Conservation (phyloP, 2,329 filamentous ascomycete genomes). For the Amauroascus verrucosus region DNA sequence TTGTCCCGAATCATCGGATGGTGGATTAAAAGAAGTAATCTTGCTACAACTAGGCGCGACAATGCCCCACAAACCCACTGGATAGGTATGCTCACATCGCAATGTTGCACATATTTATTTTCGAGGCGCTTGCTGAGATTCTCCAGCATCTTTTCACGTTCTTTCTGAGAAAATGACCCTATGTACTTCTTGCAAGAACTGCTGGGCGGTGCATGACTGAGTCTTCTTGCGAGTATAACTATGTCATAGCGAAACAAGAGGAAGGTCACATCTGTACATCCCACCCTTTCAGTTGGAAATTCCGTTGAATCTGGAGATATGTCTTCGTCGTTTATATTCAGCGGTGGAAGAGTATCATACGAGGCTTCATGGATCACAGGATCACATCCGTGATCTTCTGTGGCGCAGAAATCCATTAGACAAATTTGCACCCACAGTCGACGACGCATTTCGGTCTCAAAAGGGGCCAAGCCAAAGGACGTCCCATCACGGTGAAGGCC, state of each 20-base stretch:
- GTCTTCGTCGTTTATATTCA: conserved; percentile 46
- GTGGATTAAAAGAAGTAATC: conserved; percentile 67
- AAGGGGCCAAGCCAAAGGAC: conserved; percentile 38
- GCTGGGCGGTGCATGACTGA: conserved; percentile 30
- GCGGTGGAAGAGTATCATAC: conserved; percentile 41
- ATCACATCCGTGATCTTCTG: conserved; percentile 43
- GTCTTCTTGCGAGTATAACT: conserved; percentile 32
- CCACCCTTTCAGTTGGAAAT: conserved; percentile 39
- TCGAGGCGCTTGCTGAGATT: conserved; percentile 47
- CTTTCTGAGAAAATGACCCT: conserved; percentile 21
- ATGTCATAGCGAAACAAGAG: conserved; percentile 46
- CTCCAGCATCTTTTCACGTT: conserved; percentile 40
- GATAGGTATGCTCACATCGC: conserved; percentile 43
- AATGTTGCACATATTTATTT: conserved; percentile 45
- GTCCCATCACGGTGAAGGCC: conserved; percentile 45
- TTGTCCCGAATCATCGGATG: conserved; percentile 57
- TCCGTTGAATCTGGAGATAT: conserved; percentile 41
- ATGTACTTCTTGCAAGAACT: conserved; percentile 17
- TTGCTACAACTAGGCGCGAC: conserved; percentile 61
- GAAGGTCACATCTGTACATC: conserved; percentile 46
- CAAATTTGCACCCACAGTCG: conserved; percentile 44
- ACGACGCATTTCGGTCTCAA: conserved; percentile 45
- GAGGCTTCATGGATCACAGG: conserved; percentile 34
- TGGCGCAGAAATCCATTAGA: conserved; percentile 39
- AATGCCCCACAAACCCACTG: conserved; percentile 61